Evolutionary conservation across 2,329 filamentous ascomycete genomes (phyloP), one percentile per base, ranked within the genome.

Genomic region (Myriangium duriaei): DNA sequence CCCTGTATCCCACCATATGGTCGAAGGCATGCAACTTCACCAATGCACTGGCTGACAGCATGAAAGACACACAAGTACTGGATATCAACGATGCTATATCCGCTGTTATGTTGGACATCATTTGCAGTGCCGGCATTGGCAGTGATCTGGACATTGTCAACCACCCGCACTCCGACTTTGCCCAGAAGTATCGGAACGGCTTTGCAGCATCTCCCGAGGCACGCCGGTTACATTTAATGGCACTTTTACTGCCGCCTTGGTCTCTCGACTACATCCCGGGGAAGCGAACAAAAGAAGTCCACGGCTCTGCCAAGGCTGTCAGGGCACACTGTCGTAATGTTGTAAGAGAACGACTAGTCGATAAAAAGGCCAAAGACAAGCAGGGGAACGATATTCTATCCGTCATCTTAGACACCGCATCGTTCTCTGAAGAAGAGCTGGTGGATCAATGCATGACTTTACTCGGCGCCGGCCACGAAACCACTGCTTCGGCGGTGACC

Each of bases 401-500:
- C 21, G n/a, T 26, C 21, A n/a, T n/a, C 7, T 7, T 26, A 7
- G 21, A 26, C 7, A 7, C 74, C 29, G 79, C 78, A 34, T 72
- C 65, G 5, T 87, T 87, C 57, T 70, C 63, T 11, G 80, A 87
- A 43, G 78, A 81, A 28, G 74, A 81, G 44, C 71, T 91, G 14
- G 71, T 82, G 19, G 79, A 88, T 55, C 83, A 91, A 58, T 70
- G 87, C 51, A 87, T 88, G 81, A 88, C 81, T 1, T 87, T 88
- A 62, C 70, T 88, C 5, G 79, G 78, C 1, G 83, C 83, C 0
- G 62, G 57, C 29, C 61, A 71, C 43, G 68, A 71, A 55, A 71
- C 68, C 3, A 70, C 67, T 9, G 65, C 68, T 28, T 60, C 58
- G 11, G 34, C 34, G 16, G 47, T 69, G 15, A 62, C 60, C 11